These are phyloP conservation scores for Hyaloperonospora brassicae DNA, from an alignment of 352 stramenopile genomes.

Conservation along the genomic window DNA sequence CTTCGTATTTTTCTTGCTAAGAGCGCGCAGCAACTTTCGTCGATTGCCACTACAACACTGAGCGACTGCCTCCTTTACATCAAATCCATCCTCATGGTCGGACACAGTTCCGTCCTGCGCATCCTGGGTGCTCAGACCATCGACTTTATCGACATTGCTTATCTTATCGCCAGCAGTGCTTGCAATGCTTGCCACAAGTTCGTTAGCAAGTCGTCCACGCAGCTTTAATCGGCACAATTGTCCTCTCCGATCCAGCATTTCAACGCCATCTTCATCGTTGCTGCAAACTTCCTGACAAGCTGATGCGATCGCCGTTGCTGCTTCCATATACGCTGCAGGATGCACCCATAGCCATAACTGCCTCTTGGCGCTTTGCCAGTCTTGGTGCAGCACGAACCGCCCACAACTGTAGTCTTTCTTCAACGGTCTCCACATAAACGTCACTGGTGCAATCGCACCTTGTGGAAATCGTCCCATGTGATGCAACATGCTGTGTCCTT, in stretches of 20 bases:
- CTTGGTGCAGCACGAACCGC: conserved; percentile 30
- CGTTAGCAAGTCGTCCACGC: conserved; percentile 40
- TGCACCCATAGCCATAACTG: conserved; percentile 81
- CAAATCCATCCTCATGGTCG: conserved; percentile 52
- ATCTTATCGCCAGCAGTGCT: background rate
- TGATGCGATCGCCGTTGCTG: conserved; percentile 42
- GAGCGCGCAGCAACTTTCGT: conserved; percentile 1
- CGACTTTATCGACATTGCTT: background rate
- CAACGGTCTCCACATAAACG: conserved; percentile 66
- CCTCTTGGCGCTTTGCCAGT: conserved; percentile 42
- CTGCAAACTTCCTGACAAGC: conserved; percentile 43
- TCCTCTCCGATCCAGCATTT: conserved; percentile 62
- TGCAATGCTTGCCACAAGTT: conserved; percentile 26
- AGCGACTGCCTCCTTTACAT: conserved; percentile 4
- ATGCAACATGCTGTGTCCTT: conserved; percentile 50
- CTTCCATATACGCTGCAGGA: conserved; percentile 64
- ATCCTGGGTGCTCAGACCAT: background rate
- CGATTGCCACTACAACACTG: conserved; percentile 16
- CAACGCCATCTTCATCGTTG: conserved; percentile 37
- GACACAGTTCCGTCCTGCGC: conserved; percentile 21
- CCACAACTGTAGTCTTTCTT: conserved; percentile 19
- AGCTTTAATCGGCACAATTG: conserved; percentile 58
- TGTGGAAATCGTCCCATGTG: conserved; percentile 44
- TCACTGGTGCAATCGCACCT: conserved; percentile 60
- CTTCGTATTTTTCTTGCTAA: conserved; percentile 7